These are phyloP conservation scores for Pyrenophora tritici-repentis DNA, from an alignment of 2,329 filamentous ascomycete species.

Conservation along the genomic window DNA sequence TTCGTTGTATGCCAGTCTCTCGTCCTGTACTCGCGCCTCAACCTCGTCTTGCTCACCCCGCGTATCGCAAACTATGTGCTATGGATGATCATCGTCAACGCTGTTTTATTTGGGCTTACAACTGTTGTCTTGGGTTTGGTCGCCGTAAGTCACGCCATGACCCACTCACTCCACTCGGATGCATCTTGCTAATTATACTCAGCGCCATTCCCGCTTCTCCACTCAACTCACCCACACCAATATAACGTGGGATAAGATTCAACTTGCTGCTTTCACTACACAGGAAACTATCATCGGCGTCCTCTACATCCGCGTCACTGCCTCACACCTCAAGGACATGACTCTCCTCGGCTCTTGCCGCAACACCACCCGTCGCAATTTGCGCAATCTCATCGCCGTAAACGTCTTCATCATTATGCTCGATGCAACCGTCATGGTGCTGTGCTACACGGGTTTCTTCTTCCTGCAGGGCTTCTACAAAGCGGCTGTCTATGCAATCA, in stretches of 20 bases:
- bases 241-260: slow-evolving; percentile 46
- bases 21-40: slow-evolving; percentile 65
- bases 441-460: slow-evolving; percentile 47
- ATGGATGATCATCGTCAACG: slow-evolving; percentile 60
- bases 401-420: slow-evolving; percentile 50
- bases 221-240: slow-evolving; percentile 14
- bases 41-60: slow-evolving; percentile 56
- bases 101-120: slow-evolving; percentile 58
- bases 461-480: slow-evolving; percentile 49
- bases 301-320: slow-evolving; percentile 58
- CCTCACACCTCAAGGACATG: slow-evolving; percentile 46
- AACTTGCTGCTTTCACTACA: slow-evolving; percentile 48
- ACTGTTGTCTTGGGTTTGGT: slow-evolving; percentile 60
- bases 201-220: slow-evolving; percentile 22
- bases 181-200: slow-evolving; percentile 9
- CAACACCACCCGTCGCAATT: slow-evolving; percentile 19
- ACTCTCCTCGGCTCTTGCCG: slow-evolving; percentile 21
- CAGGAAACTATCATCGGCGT: slow-evolving; percentile 46
- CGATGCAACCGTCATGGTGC: slow-evolving; percentile 46
- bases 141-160: slow-evolving; percentile 39
- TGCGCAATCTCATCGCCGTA: slow-evolving; percentile 44
- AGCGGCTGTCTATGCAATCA: slow-evolving; percentile 50
- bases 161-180: background rate
- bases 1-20: slow-evolving; percentile 65
- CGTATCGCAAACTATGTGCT: slow-evolving; percentile 49